Evolutionary conservation across 139 green algal species (phyloP), one percentile per base, ranked within the genome.

Genomic region (Prasinococcaceae sp.): DNA sequence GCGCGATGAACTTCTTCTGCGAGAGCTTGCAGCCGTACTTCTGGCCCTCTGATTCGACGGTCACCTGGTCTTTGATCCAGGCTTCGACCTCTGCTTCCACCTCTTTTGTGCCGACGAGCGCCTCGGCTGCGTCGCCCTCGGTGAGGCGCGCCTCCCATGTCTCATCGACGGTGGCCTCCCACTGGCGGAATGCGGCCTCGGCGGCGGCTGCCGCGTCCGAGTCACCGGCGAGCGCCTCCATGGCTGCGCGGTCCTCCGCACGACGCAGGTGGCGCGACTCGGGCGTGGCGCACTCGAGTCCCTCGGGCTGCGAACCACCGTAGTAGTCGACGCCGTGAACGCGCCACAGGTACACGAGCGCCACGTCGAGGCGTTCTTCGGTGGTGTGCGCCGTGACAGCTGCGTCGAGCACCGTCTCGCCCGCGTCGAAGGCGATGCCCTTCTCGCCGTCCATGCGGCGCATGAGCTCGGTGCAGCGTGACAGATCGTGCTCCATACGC

Each of bases 261-360:
- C 14, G 33, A 41, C 33, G 12, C 33, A 20, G 12, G 33, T 41
- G n/a, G 33, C 33, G 33, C 33, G 33, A 20, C 12, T 12, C 14
- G 33, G 12, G 33, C 12, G 12, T 41, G 33, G 12, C 33, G 14
- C 12, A 41, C 12, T 41, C 33, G 33, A 12, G 14, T 14, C 17
- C 1, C 12, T 39, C 47, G 23, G 48, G 23, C 30, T 74, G 58
- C 12, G 39, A 39, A 19, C 76, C 80, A 6, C 61, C 71, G 49
- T 94, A 94, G 65, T 83, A 94, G 60, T 94, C 85, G 3, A 93
- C 58, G 8, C 82, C 76, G 36, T 94, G 85, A 55, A 94, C 85
- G 0, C 66, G 61, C 84, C 84, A 94, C 19, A 94, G 71, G 70
- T 93, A 94, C 3, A 69, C 63, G n/a, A 94, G 65, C 55, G 84